Percentiles rank a stretch among this genome's conserved stretches.
Conservation (phyloP, 495 filamentous ascomycete genomes). For the Lindgomyces ingoldianus region DNA sequence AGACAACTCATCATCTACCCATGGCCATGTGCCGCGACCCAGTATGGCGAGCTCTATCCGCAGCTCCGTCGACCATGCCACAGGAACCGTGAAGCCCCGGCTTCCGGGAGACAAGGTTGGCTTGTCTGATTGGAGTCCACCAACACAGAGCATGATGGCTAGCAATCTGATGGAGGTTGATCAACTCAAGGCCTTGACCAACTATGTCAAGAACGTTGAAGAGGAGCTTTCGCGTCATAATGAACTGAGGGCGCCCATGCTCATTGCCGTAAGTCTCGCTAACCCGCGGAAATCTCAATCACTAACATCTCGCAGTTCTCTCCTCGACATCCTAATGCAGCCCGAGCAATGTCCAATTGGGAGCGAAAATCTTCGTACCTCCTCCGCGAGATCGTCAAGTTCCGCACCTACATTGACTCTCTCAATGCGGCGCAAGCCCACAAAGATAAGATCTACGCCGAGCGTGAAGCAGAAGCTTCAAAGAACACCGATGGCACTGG, state of each 20-base stretch:
- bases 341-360: conserved; percentile 91
- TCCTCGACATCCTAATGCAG: conserved; percentile 76
- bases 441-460: conserved; percentile 58
- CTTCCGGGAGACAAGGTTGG: conserved; percentile 83
- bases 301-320: conserved; percentile 60
- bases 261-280: conserved; percentile 63
- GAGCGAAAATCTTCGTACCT: conserved; percentile 91
- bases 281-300: not conserved
- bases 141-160: conserved; percentile 82
- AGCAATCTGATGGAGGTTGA: conserved; percentile 74
- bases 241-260: conserved; percentile 78
- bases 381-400: conserved; percentile 94
- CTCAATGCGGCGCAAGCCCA: conserved; percentile 60
- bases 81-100: conserved; percentile 55
- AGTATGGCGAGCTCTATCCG: conserved; percentile 73
- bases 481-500: conserved; percentile 11
- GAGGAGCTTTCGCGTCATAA: conserved; percentile 85
- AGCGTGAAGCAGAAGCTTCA: conserved; percentile 28
- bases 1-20: conserved; percentile 44
- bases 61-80: conserved; percentile 68
- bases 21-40: conserved; percentile 44
- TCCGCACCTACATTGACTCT: conserved; percentile 87
- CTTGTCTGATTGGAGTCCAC: conserved; percentile 93
- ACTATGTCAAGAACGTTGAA: conserved; percentile 83
- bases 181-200: conserved; percentile 71